Conservation (phyloP, 768 basidiomycete genomes). For the Kwoniella sp. region DNA sequence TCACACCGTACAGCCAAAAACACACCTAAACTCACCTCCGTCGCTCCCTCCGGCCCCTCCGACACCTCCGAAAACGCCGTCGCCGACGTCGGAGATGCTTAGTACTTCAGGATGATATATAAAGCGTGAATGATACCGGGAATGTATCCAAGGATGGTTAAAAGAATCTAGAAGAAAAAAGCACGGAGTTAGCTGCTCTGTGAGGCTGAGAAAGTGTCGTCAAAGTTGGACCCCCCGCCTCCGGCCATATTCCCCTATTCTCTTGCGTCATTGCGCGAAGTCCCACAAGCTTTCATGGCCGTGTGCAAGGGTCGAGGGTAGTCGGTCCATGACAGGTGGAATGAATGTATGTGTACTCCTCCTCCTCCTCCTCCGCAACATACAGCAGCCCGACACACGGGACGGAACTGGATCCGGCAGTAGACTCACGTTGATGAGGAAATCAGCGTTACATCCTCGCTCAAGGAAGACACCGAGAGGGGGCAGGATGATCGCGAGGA, state of each 20-base stretch:
- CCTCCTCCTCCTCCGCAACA: no score
- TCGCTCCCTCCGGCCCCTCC: neutral
- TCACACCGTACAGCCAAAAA: neutral
- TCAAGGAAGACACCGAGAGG: slow-evolving; percentile 88
- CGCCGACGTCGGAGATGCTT: slow-evolving; percentile 1
- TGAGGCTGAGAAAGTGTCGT: slow-evolving; percentile 25
- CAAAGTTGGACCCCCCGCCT: neutral
- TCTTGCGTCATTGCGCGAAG: no score
- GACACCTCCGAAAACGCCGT: slow-evolving; percentile 1
- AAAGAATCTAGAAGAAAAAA: slow-evolving; percentile 57
- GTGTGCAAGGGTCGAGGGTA: no score
- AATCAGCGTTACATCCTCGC: slow-evolving; percentile 75
- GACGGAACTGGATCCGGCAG: no score
- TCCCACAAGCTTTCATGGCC: no score
- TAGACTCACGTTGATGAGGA: slow-evolving; percentile 60
- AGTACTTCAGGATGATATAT: slow-evolving; percentile 48
- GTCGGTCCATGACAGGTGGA: no score
- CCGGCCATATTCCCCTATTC: neutral
- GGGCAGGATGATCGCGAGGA: slow-evolving; percentile 46
- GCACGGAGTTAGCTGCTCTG: neutral
- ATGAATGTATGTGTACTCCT: no score
- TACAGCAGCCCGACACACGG: no score
- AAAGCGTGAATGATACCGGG: slow-evolving; percentile 58
- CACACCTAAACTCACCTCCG: neutral
- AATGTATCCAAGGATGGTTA: slow-evolving; percentile 73